Evolutionary conservation across 2,329 filamentous ascomycete species (phyloP), one percentile per base, ranked within the genome.

Genomic region (Apiospora phragmitis): DNA sequence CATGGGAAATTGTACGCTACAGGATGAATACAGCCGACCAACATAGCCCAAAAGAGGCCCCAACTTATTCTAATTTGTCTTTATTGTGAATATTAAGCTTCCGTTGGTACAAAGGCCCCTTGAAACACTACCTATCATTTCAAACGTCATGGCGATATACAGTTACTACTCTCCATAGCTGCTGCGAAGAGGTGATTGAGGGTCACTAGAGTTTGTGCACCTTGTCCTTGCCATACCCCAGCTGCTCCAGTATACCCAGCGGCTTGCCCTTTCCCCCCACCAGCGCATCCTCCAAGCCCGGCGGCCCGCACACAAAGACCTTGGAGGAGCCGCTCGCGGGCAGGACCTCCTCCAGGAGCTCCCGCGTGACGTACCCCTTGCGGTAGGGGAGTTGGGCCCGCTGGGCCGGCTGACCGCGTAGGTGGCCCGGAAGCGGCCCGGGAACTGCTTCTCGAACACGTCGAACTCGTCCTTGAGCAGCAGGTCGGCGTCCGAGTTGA

Each of bases 291-390:
- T 92, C 89, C 90, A 93, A 92, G 0, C 85, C 84, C 1, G 91
- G 90, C 24, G 92, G 92, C 0, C 92, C 91, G 77, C 91, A 93
- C 1, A 93, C 83, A 75, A 93, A 91, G 0, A 93, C 88, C 79
- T 91, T 91, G 2, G 82, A 83, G 3, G 49, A 35, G 12, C 51
- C 51, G 41, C 84, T 81, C 72, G 80, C 80, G 11, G 83, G 77
- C 7, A 81, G 79, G 16, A 88, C 83, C 72, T 88, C 83, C 72
- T 84, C 79, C 71, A 93, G 75, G 43, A 93, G 75, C 70, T 86
- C 83, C 76, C 84, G 85, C 2, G 86, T 88, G 11, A 94, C 84
- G 71, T 87, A 87, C 0, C 91, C 91, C 76, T 85, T 88, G 14
- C 82, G 78, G 69, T 85, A n/a, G n/a, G n/a, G n/a, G 81, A 0